Evolutionary conservation across 805 yeast species (phyloP).

Genomic region (Yamadazyma takamatsuzukensis): DNA sequence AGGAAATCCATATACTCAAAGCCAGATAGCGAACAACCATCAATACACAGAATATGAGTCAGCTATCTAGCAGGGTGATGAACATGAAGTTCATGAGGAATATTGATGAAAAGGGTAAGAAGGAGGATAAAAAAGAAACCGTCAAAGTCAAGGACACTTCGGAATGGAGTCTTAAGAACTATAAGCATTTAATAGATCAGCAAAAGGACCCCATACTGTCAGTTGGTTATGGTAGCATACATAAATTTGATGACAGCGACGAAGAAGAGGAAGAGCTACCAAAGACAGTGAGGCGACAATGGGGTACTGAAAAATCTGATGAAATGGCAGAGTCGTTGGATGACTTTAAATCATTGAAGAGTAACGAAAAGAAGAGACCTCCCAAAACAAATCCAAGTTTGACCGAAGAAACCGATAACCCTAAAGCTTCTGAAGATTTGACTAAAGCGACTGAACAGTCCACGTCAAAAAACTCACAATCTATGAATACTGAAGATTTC

Average conservation of each 20-base stretch:
- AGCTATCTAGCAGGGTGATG: constrained; percentile 64
- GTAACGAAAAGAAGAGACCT: too few relatives aligned
- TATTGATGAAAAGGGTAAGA: constrained; percentile 31
- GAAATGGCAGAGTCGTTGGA: too few relatives aligned
- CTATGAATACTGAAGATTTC: constrained; percentile 6
- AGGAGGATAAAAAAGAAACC: constrained; percentile 19
- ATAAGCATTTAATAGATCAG: constrained; percentile 20
- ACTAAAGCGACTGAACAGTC: too few relatives aligned
- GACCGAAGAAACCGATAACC: too few relatives aligned
- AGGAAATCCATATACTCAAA: background rate
- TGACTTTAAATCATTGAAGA: too few relatives aligned
- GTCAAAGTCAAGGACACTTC: constrained; percentile 46
- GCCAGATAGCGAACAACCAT: too few relatives aligned
- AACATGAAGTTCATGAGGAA: constrained; percentile 69
- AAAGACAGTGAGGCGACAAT: background rate
- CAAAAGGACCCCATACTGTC: constrained; percentile 20
- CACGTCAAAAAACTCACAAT: too few relatives aligned
- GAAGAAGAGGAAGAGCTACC: constrained; percentile 12
- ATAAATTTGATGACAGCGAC: constrained; percentile 19
- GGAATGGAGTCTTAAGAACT: constrained; percentile 47
- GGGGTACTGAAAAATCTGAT: constrained; percentile 1
- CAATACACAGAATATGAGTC: constrained; percentile 23
- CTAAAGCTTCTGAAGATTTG: too few relatives aligned
- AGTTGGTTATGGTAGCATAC: constrained; percentile 41
- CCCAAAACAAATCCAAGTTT: too few relatives aligned